Evolutionary conservation across 2,329 filamentous ascomycete species (phyloP), one percentile per base, ranked within the genome.

Genomic region (Bipolaris cookei): DNA sequence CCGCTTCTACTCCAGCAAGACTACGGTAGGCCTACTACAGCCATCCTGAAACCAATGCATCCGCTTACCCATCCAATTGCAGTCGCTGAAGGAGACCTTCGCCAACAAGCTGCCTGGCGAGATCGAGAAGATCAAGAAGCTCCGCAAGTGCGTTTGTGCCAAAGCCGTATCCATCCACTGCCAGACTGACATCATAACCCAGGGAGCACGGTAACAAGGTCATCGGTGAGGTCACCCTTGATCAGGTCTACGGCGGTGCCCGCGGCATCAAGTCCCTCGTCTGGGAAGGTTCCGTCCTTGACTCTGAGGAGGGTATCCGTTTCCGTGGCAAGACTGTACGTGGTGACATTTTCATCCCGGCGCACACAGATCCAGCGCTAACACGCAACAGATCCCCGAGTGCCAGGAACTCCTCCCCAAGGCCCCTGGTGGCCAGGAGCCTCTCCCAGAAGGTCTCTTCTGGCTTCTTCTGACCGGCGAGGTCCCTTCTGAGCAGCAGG

Each of bases 181-280:
- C 63, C 51, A 48, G 57, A 61, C 65, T 76, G 62, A 74, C 72
- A 66, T 71, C 41, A 68, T 59, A 65, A 67, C 57, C 54, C 70
- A 96, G 92, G 83, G 94, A 97, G 78, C 88, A 96, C 80, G 95
- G 95, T 79, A 91, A 85, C 85, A 98, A 94, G 84, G 91, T 98
- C 75, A 79, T 99, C 71, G 94, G 95, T 80, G 92, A 98, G 87
- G 92, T 99, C 79, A 99, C 95, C 62, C 91, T 99, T 68, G 95
- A 98, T 86, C 95, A 99, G 84, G 95, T 97, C 78, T 99, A 98
- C 80, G 95, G 95, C 79, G 95, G 95, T 88, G 95, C 95, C 77
- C 94, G 95, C 84, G 94, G 95, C 76, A 96, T 99, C 84, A 99
- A 98, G 88, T 90, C 89, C 71, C 89, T 99, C 62, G 95, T 99